phyloP scores from a whole-genome alignment of 345 rosid genomes.

The Streptanthus diversifolius region DNA sequence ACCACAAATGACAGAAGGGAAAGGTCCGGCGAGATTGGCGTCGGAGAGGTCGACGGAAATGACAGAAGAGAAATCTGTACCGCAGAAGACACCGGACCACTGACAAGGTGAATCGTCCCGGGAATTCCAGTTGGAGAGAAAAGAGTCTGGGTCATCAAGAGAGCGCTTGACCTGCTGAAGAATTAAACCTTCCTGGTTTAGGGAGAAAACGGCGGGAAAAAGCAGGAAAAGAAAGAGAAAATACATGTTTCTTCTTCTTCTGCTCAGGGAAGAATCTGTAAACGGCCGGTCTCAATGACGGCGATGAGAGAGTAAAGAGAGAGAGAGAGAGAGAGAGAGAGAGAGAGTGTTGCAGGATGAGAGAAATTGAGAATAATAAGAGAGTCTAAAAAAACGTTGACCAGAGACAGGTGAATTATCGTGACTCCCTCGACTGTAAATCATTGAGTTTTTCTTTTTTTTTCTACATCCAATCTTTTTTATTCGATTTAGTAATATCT shows the following conservation, averaged over 20 bases:
- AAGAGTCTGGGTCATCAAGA: conserved; percentile 54
- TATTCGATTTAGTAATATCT: not conserved
- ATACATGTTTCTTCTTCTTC: conserved; percentile 6
- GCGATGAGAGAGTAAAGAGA: conserved; percentile 1
- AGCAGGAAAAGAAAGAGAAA: conserved; percentile 34
- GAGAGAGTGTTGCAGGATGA: not conserved
- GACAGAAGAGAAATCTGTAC: conserved; percentile 42
- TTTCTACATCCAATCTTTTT: not conserved
- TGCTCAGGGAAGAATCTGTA: not conserved
- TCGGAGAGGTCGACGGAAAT: conserved; percentile 62
- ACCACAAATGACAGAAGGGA: conserved; percentile 67
- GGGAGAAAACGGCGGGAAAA: conserved; percentile 27
- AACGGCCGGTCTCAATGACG: conserved; percentile 1
- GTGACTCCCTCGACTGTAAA: conserved; percentile 25
- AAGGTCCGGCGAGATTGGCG: conserved; percentile 61
- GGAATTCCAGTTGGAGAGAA: conserved; percentile 59
- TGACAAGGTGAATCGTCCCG: conserved; percentile 49
- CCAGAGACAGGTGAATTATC: conserved; percentile 18
- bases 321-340: not conserved
- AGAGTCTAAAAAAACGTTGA: conserved; percentile 31
- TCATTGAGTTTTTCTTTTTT: not conserved
- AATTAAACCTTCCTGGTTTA: conserved; percentile 66
- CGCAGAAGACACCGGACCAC: conserved; percentile 60
- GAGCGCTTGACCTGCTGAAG: conserved; percentile 47
- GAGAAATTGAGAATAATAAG: not conserved